These are phyloP conservation scores for Ceratobasidium sp. DNA, from an alignment of 1,284 basidiomycete genomes.

Conservation along the genomic window DNA sequence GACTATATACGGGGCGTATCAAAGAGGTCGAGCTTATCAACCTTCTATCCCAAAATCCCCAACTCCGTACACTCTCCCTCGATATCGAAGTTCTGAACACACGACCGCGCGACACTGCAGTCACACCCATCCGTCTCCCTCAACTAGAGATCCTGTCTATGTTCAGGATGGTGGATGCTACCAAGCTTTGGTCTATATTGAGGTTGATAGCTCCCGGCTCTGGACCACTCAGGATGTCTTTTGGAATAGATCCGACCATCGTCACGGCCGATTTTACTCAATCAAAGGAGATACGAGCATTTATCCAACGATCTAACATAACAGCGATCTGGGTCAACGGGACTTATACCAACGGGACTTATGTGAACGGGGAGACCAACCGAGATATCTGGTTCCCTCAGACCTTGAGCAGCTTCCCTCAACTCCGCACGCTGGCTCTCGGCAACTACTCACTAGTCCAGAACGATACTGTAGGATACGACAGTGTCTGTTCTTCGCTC, in stretches of 20 bases:
- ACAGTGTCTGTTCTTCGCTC: neutral
- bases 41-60: neutral
- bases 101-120: neutral
- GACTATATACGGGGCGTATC: neutral
- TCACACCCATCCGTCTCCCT: neutral
- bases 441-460: no score
- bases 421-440: neutral
- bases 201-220: slow-evolving; percentile 12
- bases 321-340: neutral
- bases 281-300: neutral
- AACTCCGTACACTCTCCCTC: neutral
- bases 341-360: no score
- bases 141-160: neutral
- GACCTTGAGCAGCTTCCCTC: neutral
- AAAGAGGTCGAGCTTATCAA: neutral
- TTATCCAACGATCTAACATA: neutral
- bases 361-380: neutral
- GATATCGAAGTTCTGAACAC: neutral
- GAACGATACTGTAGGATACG: no score
- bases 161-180: neutral
- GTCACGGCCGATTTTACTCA: neutral
- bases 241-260: neutral
- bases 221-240: neutral
- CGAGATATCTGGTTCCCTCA: neutral
- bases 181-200: neutral